A percentile compares a stretch with the other conserved stretches of the same genome.
phyloP scores from a whole-genome alignment of 2,329 filamentous ascomycete genomes.

The Cordyceps farinosa region DNA sequence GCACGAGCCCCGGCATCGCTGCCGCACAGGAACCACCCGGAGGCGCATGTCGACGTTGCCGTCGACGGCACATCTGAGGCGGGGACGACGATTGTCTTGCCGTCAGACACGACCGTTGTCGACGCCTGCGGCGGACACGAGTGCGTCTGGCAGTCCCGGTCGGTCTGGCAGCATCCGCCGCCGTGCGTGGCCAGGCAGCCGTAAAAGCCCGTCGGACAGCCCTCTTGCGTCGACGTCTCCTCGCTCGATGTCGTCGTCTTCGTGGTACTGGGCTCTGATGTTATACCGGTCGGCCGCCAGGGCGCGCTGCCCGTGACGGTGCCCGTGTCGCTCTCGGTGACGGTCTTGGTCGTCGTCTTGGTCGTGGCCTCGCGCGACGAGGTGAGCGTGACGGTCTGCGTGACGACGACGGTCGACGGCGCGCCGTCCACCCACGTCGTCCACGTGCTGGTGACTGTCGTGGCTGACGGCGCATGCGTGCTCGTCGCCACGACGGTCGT shows the following conservation, averaged over 20 bases:
- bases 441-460: constrained; percentile 38
- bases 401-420: constrained; percentile 41
- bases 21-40: constrained; percentile 74
- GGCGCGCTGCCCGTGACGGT: constrained; percentile 43
- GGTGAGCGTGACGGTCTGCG: constrained; percentile 37
- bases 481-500: constrained; percentile 21
- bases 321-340: constrained; percentile 32
- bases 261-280: constrained; percentile 20
- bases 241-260: constrained; percentile 33
- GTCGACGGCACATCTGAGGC: constrained; percentile 44
- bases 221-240: constrained; percentile 35
- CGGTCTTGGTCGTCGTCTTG: constrained; percentile 29
- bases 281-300: constrained; percentile 44
- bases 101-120: constrained; percentile 64
- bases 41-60: constrained; percentile 57
- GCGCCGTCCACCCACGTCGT: constrained; percentile 35
- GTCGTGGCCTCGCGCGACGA: constrained; percentile 37
- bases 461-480: constrained; percentile 20
- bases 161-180: constrained; percentile 82
- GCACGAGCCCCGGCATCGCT: constrained; percentile 56
- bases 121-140: constrained; percentile 63
- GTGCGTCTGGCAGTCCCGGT: constrained; percentile 76
- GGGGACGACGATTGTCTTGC: constrained; percentile 68
- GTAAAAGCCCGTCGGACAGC: constrained; percentile 88
- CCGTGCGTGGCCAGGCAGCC: constrained; percentile 81